Conservation (phyloP, 441 rosid species). For the Jatropha multifida region DNA sequence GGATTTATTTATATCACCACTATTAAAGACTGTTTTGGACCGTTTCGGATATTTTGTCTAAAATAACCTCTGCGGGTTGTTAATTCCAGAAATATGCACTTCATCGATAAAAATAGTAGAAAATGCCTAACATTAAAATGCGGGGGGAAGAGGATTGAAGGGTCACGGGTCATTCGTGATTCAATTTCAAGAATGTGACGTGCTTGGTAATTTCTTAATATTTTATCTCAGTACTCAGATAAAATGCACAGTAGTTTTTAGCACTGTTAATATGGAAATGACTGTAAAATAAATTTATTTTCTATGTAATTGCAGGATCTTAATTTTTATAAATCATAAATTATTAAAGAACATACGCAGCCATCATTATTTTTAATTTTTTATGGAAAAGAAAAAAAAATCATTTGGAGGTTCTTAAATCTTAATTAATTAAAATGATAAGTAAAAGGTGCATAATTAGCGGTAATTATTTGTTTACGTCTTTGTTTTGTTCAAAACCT, state of each 20-base stretch:
- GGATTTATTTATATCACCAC: not conserved
- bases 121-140: not conserved
- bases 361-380: no score
- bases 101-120: not conserved
- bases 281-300: no score
- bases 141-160: not conserved
- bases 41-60: not conserved
- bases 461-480: not conserved
- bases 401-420: not conserved
- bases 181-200: conserved; percentile 2
- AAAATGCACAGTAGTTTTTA: no score
- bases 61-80: not conserved
- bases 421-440: not conserved
- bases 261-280: no score
- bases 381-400: not conserved
- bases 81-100: not conserved
- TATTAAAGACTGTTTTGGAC: not conserved
- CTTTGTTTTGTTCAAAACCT: no score
- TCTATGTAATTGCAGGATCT: no score
- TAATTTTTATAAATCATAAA: no score
- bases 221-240: no score
- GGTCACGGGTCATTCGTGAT: conserved; percentile 11
- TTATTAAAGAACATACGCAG: no score
- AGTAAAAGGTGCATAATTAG: not conserved
- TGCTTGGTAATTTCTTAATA: no score